Percentiles rank a stretch among this genome's conserved stretches.
Evolutionary conservation across 2,329 filamentous ascomycete genomes (phyloP).

Genomic region (Pseudopithomyces maydicus): DNA sequence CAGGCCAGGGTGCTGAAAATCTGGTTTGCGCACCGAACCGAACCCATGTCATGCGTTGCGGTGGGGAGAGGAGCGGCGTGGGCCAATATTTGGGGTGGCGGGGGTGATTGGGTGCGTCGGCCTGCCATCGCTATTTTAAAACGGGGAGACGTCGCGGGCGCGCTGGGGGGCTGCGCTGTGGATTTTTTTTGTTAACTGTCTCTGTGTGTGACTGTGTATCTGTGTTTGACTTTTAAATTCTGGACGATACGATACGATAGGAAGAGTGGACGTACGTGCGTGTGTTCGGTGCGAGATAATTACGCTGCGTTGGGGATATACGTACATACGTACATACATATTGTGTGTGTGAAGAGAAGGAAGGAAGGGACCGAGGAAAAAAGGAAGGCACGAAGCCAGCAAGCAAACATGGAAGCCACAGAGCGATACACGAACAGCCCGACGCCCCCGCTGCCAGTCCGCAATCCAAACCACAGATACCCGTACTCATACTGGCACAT

Average conservation of each 20-base stretch:
- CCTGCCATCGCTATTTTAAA: constrained; percentile 7
- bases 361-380: too few relatives aligned
- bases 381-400: too few relatives aligned
- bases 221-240: too few relatives aligned
- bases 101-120: neutral
- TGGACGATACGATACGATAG: too few relatives aligned
- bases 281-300: too few relatives aligned
- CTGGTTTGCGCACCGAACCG: neutral
- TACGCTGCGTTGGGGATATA: too few relatives aligned
- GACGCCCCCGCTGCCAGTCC: constrained; percentile 8
- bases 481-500: neutral
- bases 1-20: neutral
- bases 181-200: neutral
- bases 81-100: neutral
- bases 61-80: too few relatives aligned
- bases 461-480: constrained; percentile 8
- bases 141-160: neutral
- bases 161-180: neutral
- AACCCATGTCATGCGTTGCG: constrained; percentile 1
- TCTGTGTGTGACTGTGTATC: neutral
- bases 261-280: too few relatives aligned
- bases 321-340: too few relatives aligned
- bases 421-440: constrained; percentile 1
- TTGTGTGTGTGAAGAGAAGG: too few relatives aligned
- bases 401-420: neutral